Base-by-base conservation (phyloP, 1,139 yeast species). In the Yamadazyma siamensis region DNA sequence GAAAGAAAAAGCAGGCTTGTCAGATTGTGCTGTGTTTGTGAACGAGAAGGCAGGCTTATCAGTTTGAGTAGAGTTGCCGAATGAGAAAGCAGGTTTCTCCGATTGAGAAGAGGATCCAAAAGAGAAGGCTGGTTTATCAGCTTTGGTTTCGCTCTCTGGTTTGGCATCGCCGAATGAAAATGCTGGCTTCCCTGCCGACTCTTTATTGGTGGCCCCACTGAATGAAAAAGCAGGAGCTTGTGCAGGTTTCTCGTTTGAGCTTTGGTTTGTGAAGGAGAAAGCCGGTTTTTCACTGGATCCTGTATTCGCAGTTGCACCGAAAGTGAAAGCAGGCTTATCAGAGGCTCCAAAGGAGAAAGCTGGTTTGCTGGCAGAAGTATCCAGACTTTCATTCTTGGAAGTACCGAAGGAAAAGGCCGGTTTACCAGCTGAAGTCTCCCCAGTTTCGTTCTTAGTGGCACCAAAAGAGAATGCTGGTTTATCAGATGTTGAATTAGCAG, bases 1-100 rank as follows among this genome's bases (percentile, higher is more conserved):
- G 39, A 59, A 61, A 4, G 55, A 38, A 38, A 61, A 60, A 0
- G 55, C 33, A 13, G 65, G 62, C 23, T 48, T 50, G 13, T 30
- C 32, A 2, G 28, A 16, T 11, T 37, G 45, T n/a, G 25, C 12
- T 34, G 35, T 13, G 29, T 32, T 8, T 8, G 11, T 10, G 15
- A 23, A 15, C 10, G 56, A 3, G 54, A 33, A 36, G 57, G 53
- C 33, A 7, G 64, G 59, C 25, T 47, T 49, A 6, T 31, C 31
- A 4, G 33, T 27, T 13, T 33, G 17, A 13, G 24, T 19, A 14
- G 27, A 15, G 13, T 39, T 29, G 19, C 43, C 41, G 29, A 50
- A 49, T 5, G 49, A 39, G 25, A 52, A 50, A 2, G 47, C 39
- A 18, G 56, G 33, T 16, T 43, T 45, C 6, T 44, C 52, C 12